Percentiles rank a stretch among this genome's conserved stretches.
Evolutionary conservation across 2,329 filamentous ascomycete genomes (phyloP).

Genomic region (Calcarisporium arbuscula): DNA sequence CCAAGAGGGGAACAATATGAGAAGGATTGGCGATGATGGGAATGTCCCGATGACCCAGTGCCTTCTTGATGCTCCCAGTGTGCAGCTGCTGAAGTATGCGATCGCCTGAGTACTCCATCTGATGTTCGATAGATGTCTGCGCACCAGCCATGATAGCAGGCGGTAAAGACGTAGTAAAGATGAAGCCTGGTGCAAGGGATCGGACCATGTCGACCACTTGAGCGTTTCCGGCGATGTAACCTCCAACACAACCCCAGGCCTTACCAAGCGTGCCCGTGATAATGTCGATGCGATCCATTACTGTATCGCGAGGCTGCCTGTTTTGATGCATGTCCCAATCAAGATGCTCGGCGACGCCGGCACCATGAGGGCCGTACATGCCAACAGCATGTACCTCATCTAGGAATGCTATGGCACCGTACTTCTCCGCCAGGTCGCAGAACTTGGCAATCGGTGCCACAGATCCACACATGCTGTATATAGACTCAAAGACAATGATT

Average conservation of each 20-base stretch:
- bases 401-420: constrained; percentile 68
- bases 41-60: no score
- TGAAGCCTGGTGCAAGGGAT: constrained; percentile 65
- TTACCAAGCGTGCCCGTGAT: constrained; percentile 72
- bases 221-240: constrained; percentile 66
- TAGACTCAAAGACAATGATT: constrained; percentile 73
- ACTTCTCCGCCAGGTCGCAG: constrained; percentile 69
- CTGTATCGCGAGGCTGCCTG: no score
- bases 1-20: no score
- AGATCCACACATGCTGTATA: constrained; percentile 74
- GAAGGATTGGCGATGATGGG: no score
- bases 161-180: no score
- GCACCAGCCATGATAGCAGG: constrained; percentile 68
- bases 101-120: no score
- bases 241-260: constrained; percentile 69
- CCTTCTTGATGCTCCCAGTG: no score
- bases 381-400: constrained; percentile 75
- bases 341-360: constrained; percentile 69
- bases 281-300: constrained; percentile 70
- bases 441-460: constrained; percentile 69
- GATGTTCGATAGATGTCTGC: no score
- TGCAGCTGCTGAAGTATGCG: no score
- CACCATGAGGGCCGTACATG: constrained; percentile 71
- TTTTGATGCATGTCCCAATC: constrained; percentile 64
- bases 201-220: constrained; percentile 57